Evolutionary conservation across 1,284 basidiomycete genomes (phyloP), one percentile per base, ranked within the genome.

Genomic region (Rhodotorula sp.): DNA sequence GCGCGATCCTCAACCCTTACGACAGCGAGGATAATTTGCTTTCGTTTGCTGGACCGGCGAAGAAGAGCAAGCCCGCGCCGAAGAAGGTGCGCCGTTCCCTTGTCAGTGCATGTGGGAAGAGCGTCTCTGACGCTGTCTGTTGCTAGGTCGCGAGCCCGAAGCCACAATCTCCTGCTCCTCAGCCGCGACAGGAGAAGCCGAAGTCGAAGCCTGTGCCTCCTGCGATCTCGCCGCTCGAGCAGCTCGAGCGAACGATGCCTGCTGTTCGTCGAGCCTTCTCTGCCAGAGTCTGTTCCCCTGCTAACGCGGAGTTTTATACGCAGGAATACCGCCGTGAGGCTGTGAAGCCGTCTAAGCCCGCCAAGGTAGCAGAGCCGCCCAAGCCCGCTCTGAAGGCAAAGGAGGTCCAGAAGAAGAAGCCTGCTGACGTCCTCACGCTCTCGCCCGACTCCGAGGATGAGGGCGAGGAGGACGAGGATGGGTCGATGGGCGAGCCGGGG

Each of bases 1-100:
- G 63, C 29, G 64, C 64, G 2, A 67, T 75, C 34, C 19, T 75
- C 29, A 75, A 75, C 52, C 71, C 74, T 20, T 75, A 75, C 58
- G 71, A 68, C 20, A 64, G 48, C 34, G 62, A 48, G 34, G 68
- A 64, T 46, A 67, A 68, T 48, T 62, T 59, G 22, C 58, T 74
- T 5, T 49, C 63, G 4, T 34, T 61, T 10, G 63, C 52, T 2
- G 48, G 47, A 20, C 13, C 48, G n/a, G 6, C n/a, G 24, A 34
- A 34, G 36, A n/a, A 17, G 48, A 51, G 24, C 48, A 51, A 44
- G 34, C 10, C 34, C 17, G 39, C 39, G 39, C 39, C 39, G 39
- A 39, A 49, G 17, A 24, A n/a, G 32, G 59, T 63, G 34, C 19
- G 52, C 51, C 29, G 4, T 11, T 24, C 47, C 27, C 34, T n/a